Conservation (phyloP, 305 asterid genomes). For the Solanum aculeatissimum region DNA sequence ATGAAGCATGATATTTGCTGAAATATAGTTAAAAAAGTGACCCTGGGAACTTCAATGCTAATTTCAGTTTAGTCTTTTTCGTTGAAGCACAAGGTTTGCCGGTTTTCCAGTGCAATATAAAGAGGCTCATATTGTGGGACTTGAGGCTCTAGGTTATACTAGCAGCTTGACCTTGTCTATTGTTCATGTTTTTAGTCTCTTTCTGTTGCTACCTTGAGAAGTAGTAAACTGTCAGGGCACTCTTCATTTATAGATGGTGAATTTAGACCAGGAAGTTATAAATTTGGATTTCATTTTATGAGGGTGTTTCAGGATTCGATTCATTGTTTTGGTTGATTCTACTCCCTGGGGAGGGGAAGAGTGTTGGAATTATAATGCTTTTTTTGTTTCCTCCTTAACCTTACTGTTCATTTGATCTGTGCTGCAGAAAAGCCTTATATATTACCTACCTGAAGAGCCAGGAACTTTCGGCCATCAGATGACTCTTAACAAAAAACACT, state of each 20-base stretch:
- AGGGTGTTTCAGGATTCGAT: not conserved
- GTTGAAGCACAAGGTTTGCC: not conserved
- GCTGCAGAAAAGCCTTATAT: not conserved
- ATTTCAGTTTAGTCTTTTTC: not conserved
- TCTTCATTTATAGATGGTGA: not conserved
- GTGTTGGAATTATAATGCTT: not conserved
- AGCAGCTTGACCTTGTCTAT: not conserved
- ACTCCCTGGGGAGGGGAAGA: not conserved
- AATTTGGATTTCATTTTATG: not conserved
- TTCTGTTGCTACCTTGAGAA: not conserved
- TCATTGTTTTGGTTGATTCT: not conserved
- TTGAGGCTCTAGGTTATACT: not conserved
- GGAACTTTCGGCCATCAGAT: not conserved
- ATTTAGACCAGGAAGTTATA: not conserved
- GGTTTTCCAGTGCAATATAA: not conserved
- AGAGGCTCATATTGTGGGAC: not conserved
- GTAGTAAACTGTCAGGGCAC: not conserved
- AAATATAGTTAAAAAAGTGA: not conserved
- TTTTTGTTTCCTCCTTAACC: not conserved
- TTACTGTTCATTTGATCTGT: not conserved
- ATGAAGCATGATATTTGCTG: not conserved
- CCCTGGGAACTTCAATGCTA: not conserved
- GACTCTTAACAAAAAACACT: not conserved
- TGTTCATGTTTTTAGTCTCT: not conserved
- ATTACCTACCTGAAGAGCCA: not conserved